Percentiles rank a stretch among this genome's conserved stretches.
Conservation (phyloP, 805 yeast species). For the Suhomyces emberorum region DNA sequence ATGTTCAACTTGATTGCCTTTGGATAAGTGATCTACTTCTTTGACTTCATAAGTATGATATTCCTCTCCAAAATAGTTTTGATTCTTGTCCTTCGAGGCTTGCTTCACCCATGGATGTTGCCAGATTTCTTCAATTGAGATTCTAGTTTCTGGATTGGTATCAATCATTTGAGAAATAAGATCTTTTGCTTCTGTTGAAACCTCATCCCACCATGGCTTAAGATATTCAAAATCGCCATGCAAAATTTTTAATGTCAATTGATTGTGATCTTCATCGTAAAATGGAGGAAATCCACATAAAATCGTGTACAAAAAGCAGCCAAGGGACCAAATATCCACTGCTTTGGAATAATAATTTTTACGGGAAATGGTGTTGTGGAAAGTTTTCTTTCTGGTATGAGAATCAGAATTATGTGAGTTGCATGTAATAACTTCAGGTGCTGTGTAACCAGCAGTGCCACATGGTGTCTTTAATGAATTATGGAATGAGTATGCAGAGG, state of each 20-base stretch:
- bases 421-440: constrained; percentile 63
- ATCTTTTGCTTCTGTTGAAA: constrained; percentile 64
- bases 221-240: constrained; percentile 72
- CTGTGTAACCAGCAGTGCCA: constrained; percentile 74
- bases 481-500: constrained; percentile 1
- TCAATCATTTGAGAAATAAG: constrained; percentile 64
- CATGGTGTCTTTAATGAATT: constrained; percentile 61
- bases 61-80: constrained; percentile 4
- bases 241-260: constrained; percentile 63
- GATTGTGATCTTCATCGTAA: constrained; percentile 64
- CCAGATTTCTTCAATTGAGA: constrained; percentile 63
- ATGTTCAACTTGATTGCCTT: constrained; percentile 7
- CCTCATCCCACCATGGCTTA: constrained; percentile 89
- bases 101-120: constrained; percentile 63
- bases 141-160: constrained; percentile 66
- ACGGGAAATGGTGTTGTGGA: constrained; percentile 17
- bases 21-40: background rate
- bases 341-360: constrained; percentile 60
- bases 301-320: constrained; percentile 66
- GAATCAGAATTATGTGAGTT: constrained; percentile 8
- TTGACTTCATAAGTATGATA: constrained; percentile 5
- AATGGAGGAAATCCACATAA: constrained; percentile 76
- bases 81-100: background rate
- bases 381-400: constrained; percentile 6
- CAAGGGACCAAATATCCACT: constrained; percentile 73